Conservation (phyloP, 1,284 basidiomycete genomes). For the Puccinia polysora region DNA sequence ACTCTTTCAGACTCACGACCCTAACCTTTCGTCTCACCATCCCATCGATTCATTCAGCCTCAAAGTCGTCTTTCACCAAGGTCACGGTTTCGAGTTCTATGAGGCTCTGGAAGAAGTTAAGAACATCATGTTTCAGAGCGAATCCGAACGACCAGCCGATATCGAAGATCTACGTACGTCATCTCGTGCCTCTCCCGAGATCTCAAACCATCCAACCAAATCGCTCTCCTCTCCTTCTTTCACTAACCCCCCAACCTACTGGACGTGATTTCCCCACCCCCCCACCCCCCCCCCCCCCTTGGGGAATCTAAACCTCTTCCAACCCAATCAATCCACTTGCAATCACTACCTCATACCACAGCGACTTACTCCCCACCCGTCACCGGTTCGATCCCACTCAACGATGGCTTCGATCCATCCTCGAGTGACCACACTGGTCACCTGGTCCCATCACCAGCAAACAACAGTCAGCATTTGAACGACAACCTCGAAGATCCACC, state of each 20-base stretch:
- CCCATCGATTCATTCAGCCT: conserved; percentile 15
- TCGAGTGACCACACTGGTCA: neutral
- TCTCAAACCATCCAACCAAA: neutral
- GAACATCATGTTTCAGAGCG: conserved; percentile 14
- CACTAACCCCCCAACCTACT: too few relatives aligned
- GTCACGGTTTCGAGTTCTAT: conserved; percentile 34
- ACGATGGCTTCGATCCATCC: neutral
- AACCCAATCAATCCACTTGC: too few relatives aligned
- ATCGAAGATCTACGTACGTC: conserved; percentile 33
- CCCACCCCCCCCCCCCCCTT: neutral
- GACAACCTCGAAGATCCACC: neutral
- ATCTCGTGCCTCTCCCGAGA: neutral
- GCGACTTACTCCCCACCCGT: conserved; percentile 25
- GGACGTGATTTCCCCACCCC: conserved; percentile 1
- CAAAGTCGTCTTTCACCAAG: conserved; percentile 31
- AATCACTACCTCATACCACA: too few relatives aligned
- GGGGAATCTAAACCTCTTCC: too few relatives aligned
- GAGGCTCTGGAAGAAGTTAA: conserved; percentile 40
- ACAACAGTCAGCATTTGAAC: neutral
- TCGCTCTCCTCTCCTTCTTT: too few relatives aligned
- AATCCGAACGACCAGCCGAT: conserved; percentile 6
- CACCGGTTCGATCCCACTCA: neutral
- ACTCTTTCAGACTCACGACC: neutral
- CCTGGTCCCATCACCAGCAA: neutral
- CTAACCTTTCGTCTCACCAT: neutral